Evolutionary conservation across 192 early-diverging fungal genomes (phyloP).

Genomic region (Backusella parvicylindrica): DNA sequence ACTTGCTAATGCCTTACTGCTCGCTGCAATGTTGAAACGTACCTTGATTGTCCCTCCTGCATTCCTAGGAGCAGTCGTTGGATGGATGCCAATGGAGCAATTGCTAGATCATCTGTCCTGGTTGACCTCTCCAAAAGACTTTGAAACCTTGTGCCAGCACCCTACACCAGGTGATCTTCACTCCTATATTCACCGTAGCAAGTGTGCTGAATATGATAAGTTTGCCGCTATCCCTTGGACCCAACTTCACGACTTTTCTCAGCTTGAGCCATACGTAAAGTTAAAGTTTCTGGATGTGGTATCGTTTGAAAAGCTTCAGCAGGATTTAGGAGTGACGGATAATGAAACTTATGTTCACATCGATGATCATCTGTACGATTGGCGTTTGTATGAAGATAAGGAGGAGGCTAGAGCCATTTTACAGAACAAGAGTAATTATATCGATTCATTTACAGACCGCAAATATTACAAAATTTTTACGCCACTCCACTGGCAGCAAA

Average conservation of each 20-base stretch:
- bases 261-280: slow-evolving; percentile 11
- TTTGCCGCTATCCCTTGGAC: slow-evolving; percentile 28
- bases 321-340: not conserved
- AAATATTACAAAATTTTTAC: slow-evolving; percentile 13
- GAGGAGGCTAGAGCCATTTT: slow-evolving; percentile 15
- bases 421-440: slow-evolving; percentile 2
- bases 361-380: slow-evolving; percentile 45
- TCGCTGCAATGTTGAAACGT: slow-evolving; percentile 51
- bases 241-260: slow-evolving; percentile 18
- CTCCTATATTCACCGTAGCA: slow-evolving; percentile 31
- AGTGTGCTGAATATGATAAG: slow-evolving; percentile 19
- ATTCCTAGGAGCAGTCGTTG: slow-evolving; percentile 43
- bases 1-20: slow-evolving; percentile 50
- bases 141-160: slow-evolving; percentile 1
- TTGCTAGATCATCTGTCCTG: slow-evolving; percentile 34
- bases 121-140: slow-evolving; percentile 37
- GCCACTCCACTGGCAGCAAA: slow-evolving; percentile 24
- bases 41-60: slow-evolving; percentile 52
- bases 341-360: slow-evolving; percentile 38
- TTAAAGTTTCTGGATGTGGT: slow-evolving; percentile 2
- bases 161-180: not conserved
- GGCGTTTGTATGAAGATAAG: slow-evolving; percentile 46
- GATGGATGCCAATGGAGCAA: slow-evolving; percentile 39
- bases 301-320: slow-evolving; percentile 7
- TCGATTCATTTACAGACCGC: slow-evolving; percentile 19